Evolutionary conservation across 495 filamentous ascomycete genomes (phyloP).

Genomic region (Tuber aestivum): DNA sequence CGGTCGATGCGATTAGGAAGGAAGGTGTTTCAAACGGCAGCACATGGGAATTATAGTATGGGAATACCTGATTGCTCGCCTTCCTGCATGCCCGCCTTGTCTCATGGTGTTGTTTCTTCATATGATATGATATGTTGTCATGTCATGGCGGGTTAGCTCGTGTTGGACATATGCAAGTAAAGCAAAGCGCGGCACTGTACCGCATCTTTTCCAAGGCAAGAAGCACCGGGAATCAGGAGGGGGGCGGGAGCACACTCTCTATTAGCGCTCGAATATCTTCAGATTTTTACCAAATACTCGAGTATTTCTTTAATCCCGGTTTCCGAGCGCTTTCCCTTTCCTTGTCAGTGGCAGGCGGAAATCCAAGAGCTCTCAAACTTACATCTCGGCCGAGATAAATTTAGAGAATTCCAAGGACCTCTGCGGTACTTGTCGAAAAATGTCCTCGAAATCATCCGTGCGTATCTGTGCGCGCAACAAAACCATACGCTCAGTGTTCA

Average conservation of each 20-base stretch:
- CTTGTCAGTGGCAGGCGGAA: neutral
- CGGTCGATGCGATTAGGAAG: neutral
- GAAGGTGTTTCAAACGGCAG: neutral
- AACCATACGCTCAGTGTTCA: too few relatives aligned
- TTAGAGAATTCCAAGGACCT: too few relatives aligned
- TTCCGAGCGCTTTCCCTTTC: neutral
- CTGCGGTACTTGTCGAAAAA: too few relatives aligned
- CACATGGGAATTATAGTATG: neutral
- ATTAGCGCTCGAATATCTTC: too few relatives aligned
- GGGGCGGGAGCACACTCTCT: too few relatives aligned
- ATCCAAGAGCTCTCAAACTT: neutral
- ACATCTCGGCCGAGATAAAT: too few relatives aligned
- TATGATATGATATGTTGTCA: neutral
- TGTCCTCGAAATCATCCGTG: too few relatives aligned
- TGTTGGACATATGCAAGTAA: neutral
- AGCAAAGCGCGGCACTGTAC: too few relatives aligned
- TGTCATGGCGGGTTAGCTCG: neutral
- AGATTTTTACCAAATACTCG: too few relatives aligned
- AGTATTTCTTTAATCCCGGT: neutral
- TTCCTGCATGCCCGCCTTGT: neutral
- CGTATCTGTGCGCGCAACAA: too few relatives aligned
- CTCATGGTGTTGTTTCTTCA: neutral
- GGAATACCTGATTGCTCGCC: neutral
- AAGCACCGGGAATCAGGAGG: too few relatives aligned
- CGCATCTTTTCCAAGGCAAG: too few relatives aligned